These are phyloP conservation scores for Pseudogymnoascus sp. DNA, from an alignment of 2,329 filamentous ascomycete genomes.

Conservation along the genomic window DNA sequence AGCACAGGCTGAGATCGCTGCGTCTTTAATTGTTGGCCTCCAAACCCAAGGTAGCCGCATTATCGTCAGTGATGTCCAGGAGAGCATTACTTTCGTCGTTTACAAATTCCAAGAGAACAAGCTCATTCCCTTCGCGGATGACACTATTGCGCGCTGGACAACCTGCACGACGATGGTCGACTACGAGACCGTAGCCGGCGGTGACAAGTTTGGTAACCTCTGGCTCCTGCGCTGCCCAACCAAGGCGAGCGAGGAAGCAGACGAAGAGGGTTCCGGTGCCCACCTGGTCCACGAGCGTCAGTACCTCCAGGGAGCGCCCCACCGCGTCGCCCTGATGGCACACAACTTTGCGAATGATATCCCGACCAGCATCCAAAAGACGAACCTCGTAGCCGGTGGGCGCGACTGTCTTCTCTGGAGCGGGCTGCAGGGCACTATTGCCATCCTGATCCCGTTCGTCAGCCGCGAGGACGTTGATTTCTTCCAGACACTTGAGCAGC, in stretches of 20 bases:
- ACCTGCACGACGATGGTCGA: conserved; percentile 90
- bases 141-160: conserved; percentile 82
- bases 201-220: conserved; percentile 95
- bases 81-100: conserved; percentile 84
- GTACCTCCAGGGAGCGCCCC: conserved; percentile 83
- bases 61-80: conserved; percentile 83
- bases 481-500: conserved; percentile 88
- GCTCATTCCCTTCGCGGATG: conserved; percentile 87
- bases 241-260: conserved; percentile 79
- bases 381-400: conserved; percentile 80
- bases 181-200: conserved; percentile 90
- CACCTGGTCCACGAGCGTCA: conserved; percentile 85
- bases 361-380: conserved; percentile 82
- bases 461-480: conserved; percentile 93
- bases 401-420: conserved; percentile 89
- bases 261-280: conserved; percentile 83
- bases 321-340: conserved; percentile 73
- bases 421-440: conserved; percentile 88
- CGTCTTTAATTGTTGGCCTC: conserved; percentile 78
- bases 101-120: conserved; percentile 90
- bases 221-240: conserved; percentile 84
- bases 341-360: conserved; percentile 92
- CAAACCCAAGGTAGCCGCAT: conserved; percentile 88
- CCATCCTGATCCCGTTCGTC: conserved; percentile 85
- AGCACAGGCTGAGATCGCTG: conserved; percentile 68